phyloP scores from a whole-genome alignment of 1,139 yeast genomes.

The Kazachstania sp. region DNA sequence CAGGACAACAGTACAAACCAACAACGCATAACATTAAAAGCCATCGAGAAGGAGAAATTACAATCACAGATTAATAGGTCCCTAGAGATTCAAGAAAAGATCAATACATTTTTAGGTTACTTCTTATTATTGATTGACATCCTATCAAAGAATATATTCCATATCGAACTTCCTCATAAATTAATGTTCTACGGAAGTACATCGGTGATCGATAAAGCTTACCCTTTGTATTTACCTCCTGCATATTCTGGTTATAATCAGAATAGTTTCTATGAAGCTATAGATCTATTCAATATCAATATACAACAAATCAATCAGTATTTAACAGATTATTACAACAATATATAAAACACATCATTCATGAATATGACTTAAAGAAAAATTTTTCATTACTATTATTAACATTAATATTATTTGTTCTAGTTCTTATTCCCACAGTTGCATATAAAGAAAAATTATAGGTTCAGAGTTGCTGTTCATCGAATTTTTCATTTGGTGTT shows the following conservation, averaged over 20 bases:
- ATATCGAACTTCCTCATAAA: constrained; percentile 21
- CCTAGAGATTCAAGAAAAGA: constrained; percentile 6
- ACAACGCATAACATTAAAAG: not conserved
- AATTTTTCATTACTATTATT: too few relatives aligned
- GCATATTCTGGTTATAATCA: constrained; percentile 12
- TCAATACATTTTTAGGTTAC: constrained; percentile 22
- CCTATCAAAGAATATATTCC: constrained; percentile 15
- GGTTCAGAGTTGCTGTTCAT: constrained; percentile 44
- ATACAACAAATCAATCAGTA: constrained; percentile 25
- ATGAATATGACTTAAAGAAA: not conserved
- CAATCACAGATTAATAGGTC: constrained; percentile 1
- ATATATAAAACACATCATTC: not conserved
- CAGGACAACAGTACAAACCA: not conserved
- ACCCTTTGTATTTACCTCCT: constrained; percentile 21
- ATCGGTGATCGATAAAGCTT: constrained; percentile 17
- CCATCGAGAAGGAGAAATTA: not conserved
- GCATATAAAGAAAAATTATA: too few relatives aligned
- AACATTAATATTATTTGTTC: not conserved
- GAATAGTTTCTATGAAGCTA: constrained; percentile 15
- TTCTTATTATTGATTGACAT: constrained; percentile 21
- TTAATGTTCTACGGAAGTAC: constrained; percentile 26
- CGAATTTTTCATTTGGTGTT: constrained; percentile 43
- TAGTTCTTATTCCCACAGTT: too few relatives aligned
- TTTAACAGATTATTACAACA: constrained; percentile 12
- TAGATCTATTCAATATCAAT: constrained; percentile 20